These are phyloP conservation scores for Globisporangium rhizosaccharum DNA, from an alignment of 352 stramenopile genomes.

Conservation along the genomic window DNA sequence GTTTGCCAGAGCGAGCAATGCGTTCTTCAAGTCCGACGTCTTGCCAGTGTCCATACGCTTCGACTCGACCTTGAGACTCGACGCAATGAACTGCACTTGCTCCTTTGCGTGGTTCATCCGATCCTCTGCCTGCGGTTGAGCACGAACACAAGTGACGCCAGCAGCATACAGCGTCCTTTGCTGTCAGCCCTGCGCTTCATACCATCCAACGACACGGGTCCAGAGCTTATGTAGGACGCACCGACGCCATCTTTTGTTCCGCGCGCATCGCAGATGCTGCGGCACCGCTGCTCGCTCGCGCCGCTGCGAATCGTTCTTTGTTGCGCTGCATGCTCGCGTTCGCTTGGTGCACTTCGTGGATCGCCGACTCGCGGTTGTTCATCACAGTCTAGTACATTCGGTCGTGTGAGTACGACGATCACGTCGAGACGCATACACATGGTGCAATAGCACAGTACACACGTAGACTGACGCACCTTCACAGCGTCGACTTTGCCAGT, in stretches of 20 bases:
- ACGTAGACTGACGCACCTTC: constrained; percentile 37
- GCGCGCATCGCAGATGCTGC: constrained; percentile 82
- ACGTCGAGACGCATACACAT: background rate
- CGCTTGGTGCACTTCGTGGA: constrained; percentile 84
- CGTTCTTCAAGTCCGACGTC: constrained; percentile 71
- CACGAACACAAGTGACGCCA: background rate
- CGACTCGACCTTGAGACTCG: constrained; percentile 81
- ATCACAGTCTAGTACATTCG: constrained; percentile 54
- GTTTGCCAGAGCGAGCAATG: constrained; percentile 70
- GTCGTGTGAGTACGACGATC: too few relatives aligned
- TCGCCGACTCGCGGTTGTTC: constrained; percentile 81
- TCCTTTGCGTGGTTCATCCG: constrained; percentile 84
- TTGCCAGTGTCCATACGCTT: constrained; percentile 80
- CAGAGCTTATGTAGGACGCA: constrained; percentile 13
- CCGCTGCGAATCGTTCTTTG: constrained; percentile 84
- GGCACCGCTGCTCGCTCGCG: constrained; percentile 75
- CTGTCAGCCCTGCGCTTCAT: too few relatives aligned
- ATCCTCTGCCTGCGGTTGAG: constrained; percentile 53
- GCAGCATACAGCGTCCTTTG: background rate
- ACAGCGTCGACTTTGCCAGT: constrained; percentile 81
- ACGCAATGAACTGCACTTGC: constrained; percentile 86
- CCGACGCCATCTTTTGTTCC: constrained; percentile 85
- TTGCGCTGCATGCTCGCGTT: constrained; percentile 88
- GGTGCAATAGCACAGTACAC: background rate
- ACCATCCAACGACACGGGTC: too few relatives aligned